Base-by-base conservation (phyloP, 257 asterid genomes). In the Cynanchum wilfordii region DNA sequence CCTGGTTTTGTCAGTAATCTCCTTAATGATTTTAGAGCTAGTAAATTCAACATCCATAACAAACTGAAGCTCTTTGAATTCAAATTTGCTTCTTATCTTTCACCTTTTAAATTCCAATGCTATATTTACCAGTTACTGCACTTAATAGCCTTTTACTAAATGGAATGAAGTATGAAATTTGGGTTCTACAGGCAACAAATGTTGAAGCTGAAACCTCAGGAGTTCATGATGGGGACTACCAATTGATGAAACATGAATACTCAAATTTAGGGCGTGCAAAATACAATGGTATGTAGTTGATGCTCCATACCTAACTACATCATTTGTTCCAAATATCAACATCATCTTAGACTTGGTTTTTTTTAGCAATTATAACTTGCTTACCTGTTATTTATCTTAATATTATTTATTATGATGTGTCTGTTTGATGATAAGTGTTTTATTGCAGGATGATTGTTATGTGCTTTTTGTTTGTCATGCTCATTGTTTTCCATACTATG, bases 181-280 rank as follows among this genome's bases (percentile, higher is more conserved):
- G 73, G 64, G 33, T 73, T 78, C 69, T 78, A 72, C 87, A 93
- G 98, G 94, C 96, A 33, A 87, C 93, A 50, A 84, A 88, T 79
- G 79, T 84, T 66, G 96, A 88, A 86, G 87, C 83, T 82, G 97
- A 87, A 77, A 75, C 85, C 69, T 84, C 95, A 50, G 94, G 97
- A 64, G 76, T 87, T 78, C 89, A 86, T 77, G 92, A 82, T 38
- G 88, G 92, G 45, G 94, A 84, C 71, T 93, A 83, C 84, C 97
- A 84, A 76, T 75, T 85, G 84, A 81, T 89, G 87, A 92, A 88
- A 86, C 82, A 79, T 67, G 90, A 70, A 7, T 90, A 81, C 80
- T 75, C 85, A 77, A 86, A 79, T 83, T 73, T 87, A 55, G 88
- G 84, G 71, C 83, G 79, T 59, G 88, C 81, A 69, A 93, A 93